phyloP scores from a whole-genome alignment of 192 early-diverging fungal genomes.

The Coemansia sp. region DNA sequence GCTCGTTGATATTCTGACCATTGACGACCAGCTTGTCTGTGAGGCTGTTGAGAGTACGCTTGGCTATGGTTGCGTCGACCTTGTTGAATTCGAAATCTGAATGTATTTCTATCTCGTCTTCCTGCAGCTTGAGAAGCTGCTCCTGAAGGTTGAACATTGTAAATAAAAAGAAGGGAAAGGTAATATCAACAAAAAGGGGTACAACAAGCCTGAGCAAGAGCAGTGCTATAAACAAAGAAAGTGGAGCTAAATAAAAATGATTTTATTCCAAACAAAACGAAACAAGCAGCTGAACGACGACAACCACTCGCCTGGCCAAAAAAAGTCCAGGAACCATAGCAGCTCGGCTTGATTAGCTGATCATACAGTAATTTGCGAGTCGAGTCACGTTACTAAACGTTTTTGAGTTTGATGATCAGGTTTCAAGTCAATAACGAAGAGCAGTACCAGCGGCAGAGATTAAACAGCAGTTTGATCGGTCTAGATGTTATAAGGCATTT shows the following conservation, averaged over 20 bases:
- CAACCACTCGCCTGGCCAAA: not conserved
- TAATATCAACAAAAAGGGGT: not conserved
- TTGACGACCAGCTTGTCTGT: constrained; percentile 51
- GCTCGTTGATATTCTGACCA: constrained; percentile 40
- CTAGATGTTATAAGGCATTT: too few relatives aligned
- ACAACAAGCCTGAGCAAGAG: not conserved
- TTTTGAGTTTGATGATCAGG: too few relatives aligned
- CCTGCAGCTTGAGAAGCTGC: constrained; percentile 60
- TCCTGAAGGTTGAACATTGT: constrained; percentile 56
- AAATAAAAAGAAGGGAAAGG: constrained; percentile 2
- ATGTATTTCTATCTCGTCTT: constrained; percentile 49
- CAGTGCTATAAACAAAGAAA: not conserved
- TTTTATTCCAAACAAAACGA: not conserved
- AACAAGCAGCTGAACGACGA: not conserved
- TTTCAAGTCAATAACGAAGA: too few relatives aligned
- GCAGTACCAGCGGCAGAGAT: too few relatives aligned
- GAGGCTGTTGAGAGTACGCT: constrained; percentile 52
- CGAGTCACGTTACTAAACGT: not conserved
- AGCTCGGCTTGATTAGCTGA: too few relatives aligned
- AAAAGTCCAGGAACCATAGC: not conserved
- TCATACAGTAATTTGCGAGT: not conserved
- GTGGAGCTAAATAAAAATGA: not conserved
- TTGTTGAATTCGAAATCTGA: constrained; percentile 41
- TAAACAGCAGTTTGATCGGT: too few relatives aligned
- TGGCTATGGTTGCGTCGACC: constrained; percentile 33